Conservation (phyloP, 768 basidiomycete genomes). For the Boletus coccyginus region DNA sequence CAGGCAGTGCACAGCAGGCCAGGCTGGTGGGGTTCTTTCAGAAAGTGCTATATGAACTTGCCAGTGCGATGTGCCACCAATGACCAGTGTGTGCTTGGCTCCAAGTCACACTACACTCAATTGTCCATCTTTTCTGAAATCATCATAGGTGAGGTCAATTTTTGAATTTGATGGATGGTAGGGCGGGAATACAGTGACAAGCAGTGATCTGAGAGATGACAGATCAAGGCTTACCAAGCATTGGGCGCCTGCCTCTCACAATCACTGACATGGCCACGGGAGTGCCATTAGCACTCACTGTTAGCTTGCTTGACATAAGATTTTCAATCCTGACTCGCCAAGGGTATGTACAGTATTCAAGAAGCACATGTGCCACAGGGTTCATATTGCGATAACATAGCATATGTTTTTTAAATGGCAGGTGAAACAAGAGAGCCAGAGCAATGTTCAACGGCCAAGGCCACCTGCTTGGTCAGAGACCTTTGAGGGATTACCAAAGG, state of each 20-base stretch:
- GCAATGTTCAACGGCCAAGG: too few species aligned
- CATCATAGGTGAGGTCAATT: neutral
- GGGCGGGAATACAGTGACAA: slow-evolving; percentile 2
- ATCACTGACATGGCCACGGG: slow-evolving; percentile 2
- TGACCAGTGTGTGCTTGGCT: neutral
- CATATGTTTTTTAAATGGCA: neutral
- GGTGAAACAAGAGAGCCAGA: neutral
- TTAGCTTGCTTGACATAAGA: too few species aligned
- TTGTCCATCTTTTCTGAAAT: neutral
- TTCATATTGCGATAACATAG: neutral
- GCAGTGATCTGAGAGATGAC: neutral
- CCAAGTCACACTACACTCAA: neutral
- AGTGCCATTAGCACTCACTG: slow-evolving; percentile 9
- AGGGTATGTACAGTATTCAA: slow-evolving; percentile 7
- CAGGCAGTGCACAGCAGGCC: too few species aligned
- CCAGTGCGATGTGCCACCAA: neutral
- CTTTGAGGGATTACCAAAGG: too few species aligned
- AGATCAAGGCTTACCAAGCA: too few species aligned
- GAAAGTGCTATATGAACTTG: too few species aligned
- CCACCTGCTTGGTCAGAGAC: neutral
- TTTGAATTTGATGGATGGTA: neutral
- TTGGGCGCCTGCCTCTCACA: neutral
- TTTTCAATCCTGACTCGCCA: too few species aligned
- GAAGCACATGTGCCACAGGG: neutral
- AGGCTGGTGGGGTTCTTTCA: neutral